Evolutionary conservation across 108 stramenopile species (phyloP), one percentile per base, ranked within the genome.

Genomic region (Skeletonema grethae): DNA sequence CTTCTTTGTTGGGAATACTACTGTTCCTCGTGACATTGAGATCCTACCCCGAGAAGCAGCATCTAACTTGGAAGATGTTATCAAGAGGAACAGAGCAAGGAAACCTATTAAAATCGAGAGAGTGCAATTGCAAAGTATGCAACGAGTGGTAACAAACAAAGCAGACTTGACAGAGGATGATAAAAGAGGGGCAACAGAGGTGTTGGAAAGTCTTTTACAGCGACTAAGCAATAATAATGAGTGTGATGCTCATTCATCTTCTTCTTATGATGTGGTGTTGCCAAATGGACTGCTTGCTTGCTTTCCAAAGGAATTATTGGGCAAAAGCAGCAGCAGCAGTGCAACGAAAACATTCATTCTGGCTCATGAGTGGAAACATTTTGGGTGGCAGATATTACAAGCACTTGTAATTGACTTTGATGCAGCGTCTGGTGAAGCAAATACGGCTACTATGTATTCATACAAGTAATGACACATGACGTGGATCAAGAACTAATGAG

Each of bases 201-300:
- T 48, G 16, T 48, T 48, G 46, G 46, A 48, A 48, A 48, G 46
- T 48, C 46, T 48, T n/a, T 6, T 48, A 48, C n/a, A 18, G 46
- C 4, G 46, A 48, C 7, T 48, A 1, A 16, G 46, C 46, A 48
- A 48, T 18, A 18, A 48, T 48, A 18, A 48, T 48, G 18, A 48
- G 7, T 48, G 16, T 48, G 16, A 1, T n/a, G 43, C 12, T 34
- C 34, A 6, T 34, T 28, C 25, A 2, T 48, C 46, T n/a, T 15
- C 45, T 46, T 48, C 46, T 48, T 48, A 48, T 48, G 46, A 48
- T 48, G 46, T 48, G 5, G 16, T 48, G 46, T 48, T 48, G 46
- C 46, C 46, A 0, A 48, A 18, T 48, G 46, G 6, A 0, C 16
- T 48, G 16, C 16, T 48, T 48, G n/a, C 46, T 18, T 18, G 46